Evolutionary conservation across 2,329 filamentous ascomycete genomes (phyloP).

Genomic region (Aureobasidium sp.): DNA sequence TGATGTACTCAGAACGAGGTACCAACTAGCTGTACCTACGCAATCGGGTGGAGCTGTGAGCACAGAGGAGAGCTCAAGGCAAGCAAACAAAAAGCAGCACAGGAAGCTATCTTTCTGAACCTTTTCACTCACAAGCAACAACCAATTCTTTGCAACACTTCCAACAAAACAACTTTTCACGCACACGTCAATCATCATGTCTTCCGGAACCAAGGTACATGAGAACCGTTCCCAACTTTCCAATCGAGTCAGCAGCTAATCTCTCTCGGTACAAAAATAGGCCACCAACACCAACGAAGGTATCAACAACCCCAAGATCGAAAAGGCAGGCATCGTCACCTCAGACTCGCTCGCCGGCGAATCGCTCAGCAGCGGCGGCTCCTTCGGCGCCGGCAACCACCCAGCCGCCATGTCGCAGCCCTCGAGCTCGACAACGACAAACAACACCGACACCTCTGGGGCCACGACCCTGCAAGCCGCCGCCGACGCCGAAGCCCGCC

Average conservation of each 20-base stretch:
- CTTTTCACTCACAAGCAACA: background rate
- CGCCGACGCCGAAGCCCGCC: slow-evolving; percentile 39
- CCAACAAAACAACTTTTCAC: background rate
- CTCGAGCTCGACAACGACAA: slow-evolving; percentile 48
- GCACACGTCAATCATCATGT: background rate
- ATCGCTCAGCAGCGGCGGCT: slow-evolving; percentile 54
- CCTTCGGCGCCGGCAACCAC: slow-evolving; percentile 54
- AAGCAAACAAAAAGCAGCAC: slow-evolving; percentile 7
- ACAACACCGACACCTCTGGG: slow-evolving; percentile 49
- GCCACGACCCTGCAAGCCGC: slow-evolving; percentile 47
- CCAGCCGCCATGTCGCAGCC: slow-evolving; percentile 45
- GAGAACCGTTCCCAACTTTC: background rate
- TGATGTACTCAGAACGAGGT: background rate
- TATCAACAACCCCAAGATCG: slow-evolving; percentile 47
- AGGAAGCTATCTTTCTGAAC: background rate
- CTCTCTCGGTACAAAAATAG: slow-evolving; percentile 21
- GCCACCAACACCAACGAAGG: slow-evolving; percentile 44
- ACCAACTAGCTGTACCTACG: background rate
- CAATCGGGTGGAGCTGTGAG: background rate
- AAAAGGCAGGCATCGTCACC: slow-evolving; percentile 57
- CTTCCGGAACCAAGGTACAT: slow-evolving; percentile 15
- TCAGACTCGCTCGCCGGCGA: slow-evolving; percentile 71
- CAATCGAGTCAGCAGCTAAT: background rate
- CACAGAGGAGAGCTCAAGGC: background rate
- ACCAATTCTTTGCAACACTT: background rate